phyloP scores from a whole-genome alignment of 495 filamentous ascomycete species.

The Trypethelium eluteriae region DNA sequence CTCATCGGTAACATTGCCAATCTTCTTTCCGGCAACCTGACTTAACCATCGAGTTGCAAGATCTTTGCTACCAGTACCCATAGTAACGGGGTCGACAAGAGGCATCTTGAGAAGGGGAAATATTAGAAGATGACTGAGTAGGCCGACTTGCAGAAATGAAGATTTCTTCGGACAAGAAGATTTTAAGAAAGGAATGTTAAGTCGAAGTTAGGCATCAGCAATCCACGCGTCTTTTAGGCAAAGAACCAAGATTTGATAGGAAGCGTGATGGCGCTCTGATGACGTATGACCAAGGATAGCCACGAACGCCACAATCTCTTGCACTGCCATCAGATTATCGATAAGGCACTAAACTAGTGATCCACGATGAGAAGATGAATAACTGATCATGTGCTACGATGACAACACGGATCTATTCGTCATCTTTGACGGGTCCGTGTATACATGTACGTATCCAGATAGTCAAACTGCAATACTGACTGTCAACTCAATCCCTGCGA shows the following conservation, averaged over 20 bases:
- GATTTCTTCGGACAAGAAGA: not conserved
- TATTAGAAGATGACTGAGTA: not conserved
- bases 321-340: not conserved
- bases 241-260: not conserved
- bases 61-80: constrained; percentile 20
- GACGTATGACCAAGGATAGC: not conserved
- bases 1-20: constrained; percentile 27
- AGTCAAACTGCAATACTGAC: too few species aligned
- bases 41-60: constrained; percentile 25
- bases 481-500: too few species aligned
- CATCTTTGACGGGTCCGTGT: too few species aligned
- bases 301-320: not conserved
- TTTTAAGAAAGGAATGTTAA: not conserved
- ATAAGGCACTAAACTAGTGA: not conserved
- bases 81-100: constrained; percentile 28
- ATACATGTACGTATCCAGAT: too few species aligned
- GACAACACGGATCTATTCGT: too few species aligned
- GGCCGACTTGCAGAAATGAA: not conserved
- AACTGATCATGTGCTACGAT: too few species aligned
- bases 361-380: too few species aligned
- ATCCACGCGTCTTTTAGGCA: not conserved
- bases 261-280: not conserved
- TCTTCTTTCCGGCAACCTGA: constrained; percentile 29
- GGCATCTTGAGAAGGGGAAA: constrained; percentile 21
- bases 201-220: not conserved